Base-by-base conservation (phyloP, 106 monocot species). In the Dendrobium officinale region DNA sequence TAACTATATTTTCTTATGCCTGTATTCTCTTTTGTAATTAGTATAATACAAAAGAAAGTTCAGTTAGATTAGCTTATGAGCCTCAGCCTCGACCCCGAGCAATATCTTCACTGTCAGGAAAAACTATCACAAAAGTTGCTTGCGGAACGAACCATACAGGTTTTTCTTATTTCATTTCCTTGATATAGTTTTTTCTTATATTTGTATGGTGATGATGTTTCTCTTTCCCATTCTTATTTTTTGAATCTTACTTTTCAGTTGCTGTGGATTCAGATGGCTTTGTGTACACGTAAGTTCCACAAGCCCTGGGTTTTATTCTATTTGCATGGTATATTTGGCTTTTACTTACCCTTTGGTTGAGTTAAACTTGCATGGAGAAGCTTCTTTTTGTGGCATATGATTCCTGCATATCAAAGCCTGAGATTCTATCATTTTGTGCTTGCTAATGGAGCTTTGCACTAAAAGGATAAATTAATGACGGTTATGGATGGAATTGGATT, bases 61-160 rank as follows among this genome's bases (percentile, higher is more conserved):
- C 97, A 42, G 91, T 98, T 33, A 92, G 68, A 82, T 87, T 98
- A 74, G 94, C 80, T 44, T 92, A 98, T 79, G 92, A 98, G 78
- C 78, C 97, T 75, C 97, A 98, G 82, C 86, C 97, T 79, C 94
- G 92, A 19, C 97, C 97, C 72, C 85, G 88, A 80, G 86, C 92
- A 77, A 88, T 98, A 85, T 80, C 90, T 88, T 73, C 89, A 77
- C 92, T 98, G 67, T 90, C 90, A 13, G 88, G 67, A 42, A 98
- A 94, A 88, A 88, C 79, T 44, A 67, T 98, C 78, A 89, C 91
- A 17, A 98, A 98, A 88, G 97, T 89, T 85, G 97, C 97, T 54
- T 98, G 97, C 84, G 97, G 97, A 83, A 87, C 92, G 74, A 98
- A 98, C 70, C 97, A 98, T 82, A 94, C 97, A 91, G 97, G 97